Base-by-base conservation (phyloP, 1,139 yeast species). In the Taiozyma sp. region DNA sequence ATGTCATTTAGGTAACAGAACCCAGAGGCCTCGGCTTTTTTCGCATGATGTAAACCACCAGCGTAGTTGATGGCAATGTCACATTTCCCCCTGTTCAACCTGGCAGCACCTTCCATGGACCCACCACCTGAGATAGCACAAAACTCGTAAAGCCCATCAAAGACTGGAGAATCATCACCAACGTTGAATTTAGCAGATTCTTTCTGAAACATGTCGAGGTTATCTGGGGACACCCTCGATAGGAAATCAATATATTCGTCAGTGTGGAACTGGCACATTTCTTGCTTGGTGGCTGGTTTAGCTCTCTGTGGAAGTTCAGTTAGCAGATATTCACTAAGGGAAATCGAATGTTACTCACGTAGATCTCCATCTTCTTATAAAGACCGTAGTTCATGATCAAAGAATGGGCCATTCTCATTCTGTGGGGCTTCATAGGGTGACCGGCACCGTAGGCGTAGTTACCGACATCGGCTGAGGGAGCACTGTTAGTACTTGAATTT, bases 371-470 rank as follows among this genome's bases (percentile, higher is more conserved):
- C 72, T 92, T 88, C 70, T 92, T 90, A 74, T 93, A 92, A 54
- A 93, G 78, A 2, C 98, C 99, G 67, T 93, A 93, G 73, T 93
- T 93, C 98, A 93, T 93, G 62, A 93, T 88, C 64, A 93, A 77
- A 38, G 96, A 87, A 70, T 93, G 98, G 8, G 98, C 96, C 98
- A 92, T 92, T 81, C 98, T 86, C 75, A 93, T 92, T 68, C 98
- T 83, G 69, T 92, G 98, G 32, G 98, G 98, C 66, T 93, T 93
- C 98, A 92, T 92, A 48, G 97, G 97, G 70, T 93, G 99, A 30
- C 97, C 97, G 10, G 97, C 95, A 54, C 98, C 98, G 68, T 93
- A 93, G 45, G 97, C 96, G 70, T 92, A 93, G 72, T 93, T 93
- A 39, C 98, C 98, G 48, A 93, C 96, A 68, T 93, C 98, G 43